Evolutionary conservation across 768 basidiomycete species (phyloP), one percentile per base, ranked within the genome.

Genomic region (Tephrocybe sp.): DNA sequence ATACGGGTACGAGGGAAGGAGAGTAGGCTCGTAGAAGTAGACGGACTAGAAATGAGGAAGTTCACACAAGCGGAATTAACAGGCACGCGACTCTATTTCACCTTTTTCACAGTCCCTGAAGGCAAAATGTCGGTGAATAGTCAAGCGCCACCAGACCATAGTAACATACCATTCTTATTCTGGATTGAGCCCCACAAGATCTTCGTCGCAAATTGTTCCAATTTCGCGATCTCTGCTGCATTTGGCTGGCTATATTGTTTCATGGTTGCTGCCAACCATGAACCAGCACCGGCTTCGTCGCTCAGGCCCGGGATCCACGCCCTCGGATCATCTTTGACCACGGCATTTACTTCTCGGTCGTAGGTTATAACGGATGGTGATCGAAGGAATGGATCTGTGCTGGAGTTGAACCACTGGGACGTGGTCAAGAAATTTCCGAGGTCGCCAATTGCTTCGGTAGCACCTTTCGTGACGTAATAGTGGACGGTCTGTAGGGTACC

Each of bases 241-340:
- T 69, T 75, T 1, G 80, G 80, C 51, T 80, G 79, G 1, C 69
- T 76, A 53, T 65, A 82, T 56, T 82, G 77, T 52, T 81, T 82
- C 78, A 80, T 76, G 3, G 73, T 64, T 15, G 76, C 79, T 7
- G 80, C 78, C 12, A 82, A 57, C 78, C 78, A 81, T 19, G 78
- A 79, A 9, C 79, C 79, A 0, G 80, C 79, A 24, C 80, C 80
- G n/a, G 76, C 80, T 60, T 82, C 80, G 54, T 82, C 79, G 42
- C 77, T 79, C 51, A 81, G 56, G 0, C 80, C 80, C n/a, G 78
- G 74, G 44, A 82, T 82, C 80, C 80, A 82, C 12, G 78, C 78
- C 31, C 80, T 61, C 12, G 77, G 69, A 47, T 80, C 80, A 54
- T 81, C 72, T 53, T 60, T 70, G 1, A 82, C 78, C 1, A 73